Evolutionary conservation across 345 rosid genomes (phyloP).

Genomic region (Euphorbia pulcherrima): DNA sequence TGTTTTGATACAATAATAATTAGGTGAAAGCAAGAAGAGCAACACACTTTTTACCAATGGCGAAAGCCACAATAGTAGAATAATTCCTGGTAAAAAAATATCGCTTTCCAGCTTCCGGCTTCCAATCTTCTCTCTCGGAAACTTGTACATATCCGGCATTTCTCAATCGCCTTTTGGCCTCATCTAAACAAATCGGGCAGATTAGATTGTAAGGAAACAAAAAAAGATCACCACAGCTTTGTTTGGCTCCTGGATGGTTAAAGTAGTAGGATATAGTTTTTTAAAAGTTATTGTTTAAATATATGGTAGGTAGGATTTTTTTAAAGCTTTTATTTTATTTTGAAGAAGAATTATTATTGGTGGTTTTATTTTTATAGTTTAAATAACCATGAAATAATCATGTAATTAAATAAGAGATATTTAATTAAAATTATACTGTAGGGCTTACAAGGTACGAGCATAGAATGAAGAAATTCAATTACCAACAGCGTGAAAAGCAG

Average conservation of each 20-base stretch:
- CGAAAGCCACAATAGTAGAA: slow-evolving; percentile 94
- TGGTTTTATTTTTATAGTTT: no score
- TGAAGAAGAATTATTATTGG: no score
- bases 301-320: no score
- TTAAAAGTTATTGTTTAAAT: no score
- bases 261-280: no score
- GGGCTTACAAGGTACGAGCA: no score
- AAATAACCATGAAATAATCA: no score
- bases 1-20: no score
- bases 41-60: slow-evolving; percentile 72
- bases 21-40: not conserved
- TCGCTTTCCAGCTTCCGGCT: slow-evolving; percentile 66
- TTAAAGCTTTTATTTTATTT: no score
- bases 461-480: slow-evolving; percentile 13
- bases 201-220: slow-evolving; percentile 8
- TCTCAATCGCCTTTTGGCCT: slow-evolving; percentile 64
- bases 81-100: slow-evolving; percentile 89
- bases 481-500: slow-evolving; percentile 99
- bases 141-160: slow-evolving; percentile 70
- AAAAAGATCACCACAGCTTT: not conserved
- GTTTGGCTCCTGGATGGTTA: no score
- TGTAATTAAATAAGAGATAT: no score
- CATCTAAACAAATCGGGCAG: slow-evolving; percentile 39
- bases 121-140: slow-evolving; percentile 83
- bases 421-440: no score